Conservation (phyloP, 1,284 basidiomycete genomes). For the Pulveroboletus ridleyi region DNA sequence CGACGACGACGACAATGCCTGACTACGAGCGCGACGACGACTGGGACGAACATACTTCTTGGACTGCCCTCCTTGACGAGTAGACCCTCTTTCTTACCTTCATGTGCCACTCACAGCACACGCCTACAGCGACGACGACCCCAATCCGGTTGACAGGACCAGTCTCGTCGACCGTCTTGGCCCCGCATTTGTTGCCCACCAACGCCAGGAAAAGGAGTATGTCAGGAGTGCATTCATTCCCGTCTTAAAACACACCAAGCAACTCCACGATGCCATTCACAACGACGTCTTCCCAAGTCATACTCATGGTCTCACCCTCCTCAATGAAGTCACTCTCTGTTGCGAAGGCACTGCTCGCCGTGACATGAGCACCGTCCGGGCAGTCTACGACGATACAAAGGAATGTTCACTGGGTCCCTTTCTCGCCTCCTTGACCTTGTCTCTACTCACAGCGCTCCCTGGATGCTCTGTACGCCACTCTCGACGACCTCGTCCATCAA, state of each 20-base stretch:
- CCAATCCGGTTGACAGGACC: conserved; percentile 17
- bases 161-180: conserved; percentile 35
- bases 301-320: conserved; percentile 22
- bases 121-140: conserved; percentile 27
- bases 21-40: conserved; percentile 17
- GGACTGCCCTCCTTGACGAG: conserved; percentile 39
- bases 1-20: conserved; percentile 17
- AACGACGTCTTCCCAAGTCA: conserved; percentile 27
- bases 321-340: conserved; percentile 26
- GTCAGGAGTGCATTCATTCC: conserved; percentile 33
- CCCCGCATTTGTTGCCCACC: conserved; percentile 32
- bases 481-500: conserved; percentile 30
- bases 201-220: conserved; percentile 24
- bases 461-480: conserved; percentile 23
- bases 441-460: conserved; percentile 26
- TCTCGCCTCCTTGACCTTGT: conserved; percentile 18
- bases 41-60: conserved; percentile 39
- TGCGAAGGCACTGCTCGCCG: conserved; percentile 28
- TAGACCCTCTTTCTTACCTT: conserved; percentile 8
- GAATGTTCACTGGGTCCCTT: conserved; percentile 26
- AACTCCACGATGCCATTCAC: conserved; percentile 36
- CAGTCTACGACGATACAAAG: conserved; percentile 28
- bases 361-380: conserved; percentile 23
- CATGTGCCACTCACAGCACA: conserved; percentile 8
- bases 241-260: conserved; percentile 33